Evolutionary conservation across 805 yeast species (phyloP), one percentile per base, ranked within the genome.

Genomic region (Candida maesae): DNA sequence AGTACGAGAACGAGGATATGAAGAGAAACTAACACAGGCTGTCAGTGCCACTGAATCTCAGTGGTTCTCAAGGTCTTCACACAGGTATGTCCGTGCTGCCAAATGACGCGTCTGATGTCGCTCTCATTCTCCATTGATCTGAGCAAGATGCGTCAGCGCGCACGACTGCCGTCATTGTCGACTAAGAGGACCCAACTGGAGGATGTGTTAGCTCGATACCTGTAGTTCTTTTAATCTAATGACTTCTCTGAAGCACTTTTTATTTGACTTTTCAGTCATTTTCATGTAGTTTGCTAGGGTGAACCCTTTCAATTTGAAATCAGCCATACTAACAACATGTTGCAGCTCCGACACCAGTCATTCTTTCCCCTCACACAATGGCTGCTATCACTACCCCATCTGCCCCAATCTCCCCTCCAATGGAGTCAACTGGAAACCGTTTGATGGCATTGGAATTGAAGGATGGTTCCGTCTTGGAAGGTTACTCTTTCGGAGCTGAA

Each of bases 401-500:
- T 52, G 78, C 80, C 57, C 96, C 96, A 41, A 86, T 89, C 60
- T 75, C 95, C 54, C 96, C 96, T 39, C 93, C 96, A 52, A 77
- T 88, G 81, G 84, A 84, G 58, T 71, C 88, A 41, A 79, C 81
- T 44, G 87, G 87, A 54, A 88, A 86, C 71, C 81, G 83, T 55
- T 70, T 89, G 66, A 78, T 87, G 76, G 82, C 95, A 45, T 78
- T 90, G 63, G 95, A 90, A 68, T 78, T 93, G 55, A 84, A 84
- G 56, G 89, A 86, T 64, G 96, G 96, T 53, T 66, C 79, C 49
- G 78, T 81, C 44, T 74, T 91, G 55, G 93, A 88, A 68, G 99
- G 99, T 68, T 88, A 84, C 71, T 91, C 98, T 16, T 93, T 93
- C 59, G 99, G 99, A 74, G 96, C 98, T 41, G 82, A 82, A 48